A percentile compares a stretch with the other conserved stretches of the same genome.
Conservation (phyloP, 179 eudicot species). For the Gypsophila paniculata region DNA sequence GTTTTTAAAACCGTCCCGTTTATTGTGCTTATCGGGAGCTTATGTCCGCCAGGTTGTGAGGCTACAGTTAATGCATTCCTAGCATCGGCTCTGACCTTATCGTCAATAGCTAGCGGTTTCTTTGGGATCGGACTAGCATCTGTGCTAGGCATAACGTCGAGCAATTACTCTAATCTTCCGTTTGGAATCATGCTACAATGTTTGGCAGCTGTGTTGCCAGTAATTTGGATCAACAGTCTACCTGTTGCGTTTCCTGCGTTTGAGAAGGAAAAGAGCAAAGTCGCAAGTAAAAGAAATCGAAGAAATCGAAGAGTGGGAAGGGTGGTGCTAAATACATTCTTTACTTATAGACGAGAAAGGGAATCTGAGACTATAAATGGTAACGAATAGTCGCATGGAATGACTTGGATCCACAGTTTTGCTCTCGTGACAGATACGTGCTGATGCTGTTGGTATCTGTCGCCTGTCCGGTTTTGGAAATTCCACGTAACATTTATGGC, state of each 20-base stretch:
- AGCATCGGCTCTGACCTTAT: conserved; percentile 69
- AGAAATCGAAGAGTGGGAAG: conserved; percentile 52
- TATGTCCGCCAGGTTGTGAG: conserved; percentile 82
- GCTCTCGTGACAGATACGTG: background rate
- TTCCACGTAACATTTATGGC: background rate
- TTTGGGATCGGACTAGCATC: conserved; percentile 76
- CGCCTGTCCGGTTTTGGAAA: background rate
- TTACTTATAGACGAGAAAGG: conserved; percentile 45
- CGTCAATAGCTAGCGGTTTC: conserved; percentile 69
- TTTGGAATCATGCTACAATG: conserved; percentile 62
- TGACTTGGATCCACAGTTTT: background rate
- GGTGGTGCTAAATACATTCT: conserved; percentile 37
- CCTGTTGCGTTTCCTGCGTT: conserved; percentile 32
- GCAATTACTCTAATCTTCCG: conserved; percentile 55
- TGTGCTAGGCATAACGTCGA: conserved; percentile 57
- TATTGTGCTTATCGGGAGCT: conserved; percentile 67
- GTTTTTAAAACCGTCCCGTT: conserved; percentile 74
- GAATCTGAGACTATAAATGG: conserved; percentile 37
- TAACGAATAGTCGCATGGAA: background rate
- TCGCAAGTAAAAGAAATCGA: conserved; percentile 44
- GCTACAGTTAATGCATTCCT: conserved; percentile 79
- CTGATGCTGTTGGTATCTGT: background rate
- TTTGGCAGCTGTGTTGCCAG: conserved; percentile 64
- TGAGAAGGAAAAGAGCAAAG: conserved; percentile 43
- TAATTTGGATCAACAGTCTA: conserved; percentile 54